Conservation (phyloP, 805 yeast genomes). For the Zygotorulaspora sp. region DNA sequence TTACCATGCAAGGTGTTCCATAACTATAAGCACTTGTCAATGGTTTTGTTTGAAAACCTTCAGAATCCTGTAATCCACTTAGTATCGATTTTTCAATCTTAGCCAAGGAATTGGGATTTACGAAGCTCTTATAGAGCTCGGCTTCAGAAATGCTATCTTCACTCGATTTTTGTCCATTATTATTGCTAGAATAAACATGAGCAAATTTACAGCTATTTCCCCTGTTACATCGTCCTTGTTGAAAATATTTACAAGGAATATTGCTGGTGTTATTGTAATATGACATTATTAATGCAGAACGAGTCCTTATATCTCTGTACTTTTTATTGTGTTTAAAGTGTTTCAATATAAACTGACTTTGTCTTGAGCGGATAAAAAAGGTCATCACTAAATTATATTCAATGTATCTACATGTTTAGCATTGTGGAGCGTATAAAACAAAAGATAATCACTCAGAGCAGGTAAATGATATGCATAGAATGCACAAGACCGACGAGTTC, state of each 20-base stretch:
- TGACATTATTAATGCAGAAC: constrained; percentile 5
- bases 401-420: too few species aligned
- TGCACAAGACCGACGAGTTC: constrained; percentile 65
- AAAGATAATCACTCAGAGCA: neutral
- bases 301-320: neutral
- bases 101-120: constrained; percentile 22
- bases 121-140: constrained; percentile 23
- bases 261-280: constrained; percentile 16
- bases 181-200: constrained; percentile 35
- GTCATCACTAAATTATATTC: too few species aligned
- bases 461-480: constrained; percentile 79
- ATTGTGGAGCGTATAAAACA: too few species aligned
- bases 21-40: constrained; percentile 46
- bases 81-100: constrained; percentile 30
- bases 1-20: constrained; percentile 45
- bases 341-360: neutral
- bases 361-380: too few species aligned
- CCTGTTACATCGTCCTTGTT: constrained; percentile 41
- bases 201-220: constrained; percentile 44
- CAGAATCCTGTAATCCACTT: constrained; percentile 21
- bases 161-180: constrained; percentile 3
- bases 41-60: constrained; percentile 32
- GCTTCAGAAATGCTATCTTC: constrained; percentile 15
- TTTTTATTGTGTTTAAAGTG: neutral
- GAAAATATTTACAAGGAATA: constrained; percentile 43